These are phyloP conservation scores for Globisporangium solare DNA, from an alignment of 352 stramenopile genomes.

Conservation along the genomic window DNA sequence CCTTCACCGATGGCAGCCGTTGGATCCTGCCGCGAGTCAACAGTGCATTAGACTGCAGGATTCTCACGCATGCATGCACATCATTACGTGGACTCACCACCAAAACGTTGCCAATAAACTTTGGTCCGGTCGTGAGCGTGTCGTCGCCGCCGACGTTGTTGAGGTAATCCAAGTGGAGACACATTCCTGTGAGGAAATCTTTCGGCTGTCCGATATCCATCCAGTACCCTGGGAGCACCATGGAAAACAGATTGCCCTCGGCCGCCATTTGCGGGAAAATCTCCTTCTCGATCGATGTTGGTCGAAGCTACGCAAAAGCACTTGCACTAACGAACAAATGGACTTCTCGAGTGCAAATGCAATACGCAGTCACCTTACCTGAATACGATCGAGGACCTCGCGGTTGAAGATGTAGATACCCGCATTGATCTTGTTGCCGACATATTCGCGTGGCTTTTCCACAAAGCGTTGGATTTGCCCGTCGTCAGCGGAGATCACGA, in stretches of 20 bases:
- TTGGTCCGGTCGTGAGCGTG: slow-evolving; percentile 48
- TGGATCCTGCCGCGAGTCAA: slow-evolving; percentile 32
- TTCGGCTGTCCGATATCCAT: slow-evolving; percentile 91
- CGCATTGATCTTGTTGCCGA: slow-evolving; percentile 90
- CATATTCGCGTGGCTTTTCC: slow-evolving; percentile 86
- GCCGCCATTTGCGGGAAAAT: slow-evolving; percentile 89
- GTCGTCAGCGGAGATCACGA: slow-evolving; percentile 71
- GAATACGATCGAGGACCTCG: slow-evolving; percentile 84
- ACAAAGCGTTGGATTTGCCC: slow-evolving; percentile 88
- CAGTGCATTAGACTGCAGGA: too few relatives aligned
- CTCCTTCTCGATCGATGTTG: slow-evolving; percentile 90
- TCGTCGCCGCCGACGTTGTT: slow-evolving; percentile 25
- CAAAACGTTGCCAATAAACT: slow-evolving; percentile 85
- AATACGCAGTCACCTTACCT: slow-evolving; percentile 15
- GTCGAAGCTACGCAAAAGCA: slow-evolving; percentile 32
- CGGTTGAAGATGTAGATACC: slow-evolving; percentile 90
- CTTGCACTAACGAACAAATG: not conserved
- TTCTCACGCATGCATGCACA: not conserved
- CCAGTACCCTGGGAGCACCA: slow-evolving; percentile 87
- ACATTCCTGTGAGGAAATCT: slow-evolving; percentile 87
- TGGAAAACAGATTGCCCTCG: slow-evolving; percentile 82
- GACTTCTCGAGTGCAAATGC: not conserved
- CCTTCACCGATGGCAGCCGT: slow-evolving; percentile 69
- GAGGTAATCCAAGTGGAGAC: slow-evolving; percentile 76
- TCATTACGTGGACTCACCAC: slow-evolving; percentile 28